Evolutionary conservation across 768 basidiomycete species (phyloP).

Genomic region (Plicaturopsis crispa): DNA sequence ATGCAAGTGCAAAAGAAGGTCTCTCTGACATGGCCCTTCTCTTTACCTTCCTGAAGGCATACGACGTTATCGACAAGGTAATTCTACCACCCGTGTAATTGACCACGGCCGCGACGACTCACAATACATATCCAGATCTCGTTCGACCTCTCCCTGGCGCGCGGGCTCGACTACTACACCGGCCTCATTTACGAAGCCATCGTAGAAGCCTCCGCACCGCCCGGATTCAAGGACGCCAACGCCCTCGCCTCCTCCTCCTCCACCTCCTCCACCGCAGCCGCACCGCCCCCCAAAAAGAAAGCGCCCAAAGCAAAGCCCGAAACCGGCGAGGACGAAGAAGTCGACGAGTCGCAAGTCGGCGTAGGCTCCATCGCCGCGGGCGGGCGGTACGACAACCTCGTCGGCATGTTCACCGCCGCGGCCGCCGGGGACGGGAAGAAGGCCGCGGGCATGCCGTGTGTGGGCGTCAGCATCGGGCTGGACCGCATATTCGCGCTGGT

Average conservation of each 20-base stretch:
- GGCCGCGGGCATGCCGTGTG: conserved; percentile 67
- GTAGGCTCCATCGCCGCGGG: conserved; percentile 99
- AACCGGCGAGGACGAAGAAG: conserved; percentile 62
- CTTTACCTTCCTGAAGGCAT: conserved; percentile 77
- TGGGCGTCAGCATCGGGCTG: conserved; percentile 88
- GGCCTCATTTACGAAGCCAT: conserved; percentile 97
- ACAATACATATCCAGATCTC: conserved; percentile 56
- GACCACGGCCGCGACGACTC: background rate
- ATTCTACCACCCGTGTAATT: conserved; percentile 5
- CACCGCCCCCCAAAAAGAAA: conserved; percentile 14
- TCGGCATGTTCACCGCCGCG: conserved; percentile 82
- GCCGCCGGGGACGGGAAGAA: conserved; percentile 73
- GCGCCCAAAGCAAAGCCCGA: conserved; percentile 22
- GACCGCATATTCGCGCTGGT: conserved; percentile 90
- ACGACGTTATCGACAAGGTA: conserved; percentile 73
- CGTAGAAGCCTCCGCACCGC: conserved; percentile 90
- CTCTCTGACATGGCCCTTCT: conserved; percentile 80
- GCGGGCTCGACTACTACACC: conserved; percentile 97
- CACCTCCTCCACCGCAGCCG: conserved; percentile 14
- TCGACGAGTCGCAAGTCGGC: conserved; percentile 90
- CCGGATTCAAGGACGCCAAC: conserved; percentile 57
- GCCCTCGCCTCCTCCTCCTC: conserved; percentile 33
- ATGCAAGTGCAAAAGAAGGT: conserved; percentile 73
- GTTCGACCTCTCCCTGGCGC: conserved; percentile 95
- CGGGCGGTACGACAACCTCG: conserved; percentile 93